phyloP scores from a whole-genome alignment of 768 basidiomycete species.

The Mycena leptocephala region DNA sequence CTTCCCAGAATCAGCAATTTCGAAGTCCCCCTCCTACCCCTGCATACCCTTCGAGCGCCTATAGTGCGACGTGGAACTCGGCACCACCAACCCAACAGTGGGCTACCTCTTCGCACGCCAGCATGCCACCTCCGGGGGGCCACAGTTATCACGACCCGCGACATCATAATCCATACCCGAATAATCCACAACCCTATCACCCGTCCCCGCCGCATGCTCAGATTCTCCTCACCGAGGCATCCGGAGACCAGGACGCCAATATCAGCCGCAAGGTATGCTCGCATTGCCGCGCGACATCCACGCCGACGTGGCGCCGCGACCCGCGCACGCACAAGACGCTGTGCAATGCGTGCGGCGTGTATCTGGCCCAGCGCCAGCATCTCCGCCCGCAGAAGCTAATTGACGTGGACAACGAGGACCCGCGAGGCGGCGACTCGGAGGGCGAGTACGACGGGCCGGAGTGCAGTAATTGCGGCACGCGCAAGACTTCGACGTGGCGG shows the following conservation, averaged over 20 bases:
- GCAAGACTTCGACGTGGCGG: slow-evolving; percentile 13
- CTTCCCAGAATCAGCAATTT: too few species aligned
- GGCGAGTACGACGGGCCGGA: too few species aligned
- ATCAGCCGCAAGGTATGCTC: background rate
- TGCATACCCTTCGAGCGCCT: background rate
- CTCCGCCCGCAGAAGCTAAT: slow-evolving; percentile 11
- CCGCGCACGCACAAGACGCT: slow-evolving; percentile 21
- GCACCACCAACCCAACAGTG: background rate
- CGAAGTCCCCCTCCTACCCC: background rate
- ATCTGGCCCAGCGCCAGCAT: background rate
- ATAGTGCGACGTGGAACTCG: background rate
- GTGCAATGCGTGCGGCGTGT: slow-evolving; percentile 32
- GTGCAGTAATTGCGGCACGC: background rate
- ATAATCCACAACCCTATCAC: background rate
- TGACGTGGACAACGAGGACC: slow-evolving; percentile 1
- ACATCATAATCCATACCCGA: background rate
- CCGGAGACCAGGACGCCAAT: background rate
- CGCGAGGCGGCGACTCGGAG: too few species aligned
- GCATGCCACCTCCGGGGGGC: background rate
- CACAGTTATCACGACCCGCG: background rate
- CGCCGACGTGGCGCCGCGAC: slow-evolving; percentile 28
- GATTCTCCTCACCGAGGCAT: background rate
- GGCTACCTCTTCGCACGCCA: background rate
- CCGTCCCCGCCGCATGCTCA: background rate
- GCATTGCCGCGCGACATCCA: slow-evolving; percentile 16